Percentiles rank a stretch among this genome's conserved stretches.
Conservation (phyloP, 805 yeast genomes). For the Saccharomycopsis babjevae region DNA sequence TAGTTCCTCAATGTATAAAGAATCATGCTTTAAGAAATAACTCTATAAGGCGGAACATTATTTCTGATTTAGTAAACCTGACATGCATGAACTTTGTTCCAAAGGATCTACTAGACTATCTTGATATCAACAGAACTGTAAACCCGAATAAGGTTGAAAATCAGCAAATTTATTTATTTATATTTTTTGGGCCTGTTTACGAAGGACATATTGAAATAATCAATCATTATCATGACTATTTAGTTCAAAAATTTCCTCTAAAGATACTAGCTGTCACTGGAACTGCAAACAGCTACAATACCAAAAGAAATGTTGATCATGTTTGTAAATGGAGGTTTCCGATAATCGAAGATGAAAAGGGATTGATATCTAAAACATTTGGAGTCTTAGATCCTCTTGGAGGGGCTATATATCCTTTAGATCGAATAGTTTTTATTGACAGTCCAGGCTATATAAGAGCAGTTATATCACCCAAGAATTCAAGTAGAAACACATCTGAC, state of each 20-base stretch:
- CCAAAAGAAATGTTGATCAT: background rate
- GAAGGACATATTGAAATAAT: conserved; percentile 1
- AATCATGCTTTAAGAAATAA: background rate
- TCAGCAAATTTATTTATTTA: background rate
- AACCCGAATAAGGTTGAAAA: background rate
- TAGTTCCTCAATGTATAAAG: background rate
- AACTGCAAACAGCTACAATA: background rate
- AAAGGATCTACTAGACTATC: background rate
- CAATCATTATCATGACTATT: background rate
- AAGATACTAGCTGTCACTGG: conserved; percentile 11
- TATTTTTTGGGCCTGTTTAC: conserved; percentile 14
- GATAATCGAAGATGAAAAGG: conserved; percentile 23
- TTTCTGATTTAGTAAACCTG: background rate
- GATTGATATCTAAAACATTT: conserved; percentile 21
- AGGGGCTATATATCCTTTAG: conserved; percentile 28
- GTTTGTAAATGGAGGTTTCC: conserved; percentile 21
- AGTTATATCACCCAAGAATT: conserved; percentile 1
- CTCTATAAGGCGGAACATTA: background rate
- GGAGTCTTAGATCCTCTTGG: conserved; percentile 27
- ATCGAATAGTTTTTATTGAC: conserved; percentile 24
- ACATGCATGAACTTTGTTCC: background rate
- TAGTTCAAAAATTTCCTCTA: background rate
- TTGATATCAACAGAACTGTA: background rate
- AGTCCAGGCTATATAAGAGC: conserved; percentile 13
- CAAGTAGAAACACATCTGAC: background rate